Percentiles rank a stretch among this genome's conserved stretches.
Conservation (phyloP, 2,329 filamentous ascomycete genomes). For the Trichoderma breve region DNA sequence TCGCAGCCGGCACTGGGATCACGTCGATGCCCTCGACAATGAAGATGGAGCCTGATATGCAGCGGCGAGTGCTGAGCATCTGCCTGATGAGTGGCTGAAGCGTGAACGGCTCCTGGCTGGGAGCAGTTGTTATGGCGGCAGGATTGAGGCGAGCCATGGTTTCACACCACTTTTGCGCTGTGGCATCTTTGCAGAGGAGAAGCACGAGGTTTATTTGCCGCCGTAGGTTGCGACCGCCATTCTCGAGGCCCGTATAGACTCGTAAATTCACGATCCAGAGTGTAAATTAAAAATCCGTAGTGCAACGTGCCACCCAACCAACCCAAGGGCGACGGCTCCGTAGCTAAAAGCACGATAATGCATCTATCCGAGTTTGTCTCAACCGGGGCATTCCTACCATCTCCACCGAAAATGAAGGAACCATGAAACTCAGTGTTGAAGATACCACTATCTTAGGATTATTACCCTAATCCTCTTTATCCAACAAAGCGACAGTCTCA, state of each 20-base stretch:
- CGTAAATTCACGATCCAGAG: not conserved
- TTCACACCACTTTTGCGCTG: not conserved
- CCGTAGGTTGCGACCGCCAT: not conserved
- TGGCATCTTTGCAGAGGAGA: not conserved
- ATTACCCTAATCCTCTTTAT: not conserved
- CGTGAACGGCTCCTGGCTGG: slow-evolving; percentile 28
- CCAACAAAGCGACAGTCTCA: not conserved
- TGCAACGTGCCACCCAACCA: not conserved
- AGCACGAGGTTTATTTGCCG: not conserved
- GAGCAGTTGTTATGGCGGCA: slow-evolving; percentile 28
- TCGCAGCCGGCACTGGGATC: slow-evolving; percentile 29
- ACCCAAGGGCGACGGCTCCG: not conserved
- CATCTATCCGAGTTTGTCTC: slow-evolving; percentile 29
- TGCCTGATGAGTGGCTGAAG: slow-evolving; percentile 45
- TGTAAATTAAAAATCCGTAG: not conserved
- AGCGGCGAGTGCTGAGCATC: slow-evolving; percentile 49
- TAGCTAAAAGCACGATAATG: slow-evolving; percentile 22
- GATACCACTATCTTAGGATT: not conserved
- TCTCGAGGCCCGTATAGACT: not conserved
- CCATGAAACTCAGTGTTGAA: not conserved
- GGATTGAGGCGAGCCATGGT: slow-evolving; percentile 31
- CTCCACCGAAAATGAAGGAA: not conserved
- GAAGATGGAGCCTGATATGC: slow-evolving; percentile 48
- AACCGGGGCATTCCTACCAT: slow-evolving; percentile 25
- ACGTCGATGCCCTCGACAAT: slow-evolving; percentile 48